Percentiles rank a stretch among this genome's conserved stretches.
Conservation (phyloP, 2,329 filamentous ascomycete genomes). For the Cordyceps pruinosa region DNA sequence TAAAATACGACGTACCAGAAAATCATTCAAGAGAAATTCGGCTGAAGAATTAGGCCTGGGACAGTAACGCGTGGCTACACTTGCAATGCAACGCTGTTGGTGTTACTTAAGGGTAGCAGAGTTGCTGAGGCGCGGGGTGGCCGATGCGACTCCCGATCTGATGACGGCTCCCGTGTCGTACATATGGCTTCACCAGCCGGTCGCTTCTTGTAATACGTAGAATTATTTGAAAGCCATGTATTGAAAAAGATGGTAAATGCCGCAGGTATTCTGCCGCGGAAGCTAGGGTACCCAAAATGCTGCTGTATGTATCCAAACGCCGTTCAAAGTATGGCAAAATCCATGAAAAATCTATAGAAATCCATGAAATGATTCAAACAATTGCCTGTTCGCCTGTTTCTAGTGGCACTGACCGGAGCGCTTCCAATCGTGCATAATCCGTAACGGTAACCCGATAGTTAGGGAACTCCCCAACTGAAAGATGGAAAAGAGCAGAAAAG, state of each 20-base stretch:
- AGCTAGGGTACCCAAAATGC: background rate
- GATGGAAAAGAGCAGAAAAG: too few species aligned
- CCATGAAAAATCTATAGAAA: background rate
- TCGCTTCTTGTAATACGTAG: too few species aligned
- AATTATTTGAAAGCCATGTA: too few species aligned
- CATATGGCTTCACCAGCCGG: too few species aligned
- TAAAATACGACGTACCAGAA: too few species aligned
- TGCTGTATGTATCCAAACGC: conserved; percentile 1
- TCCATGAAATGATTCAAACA: background rate
- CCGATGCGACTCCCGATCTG: background rate
- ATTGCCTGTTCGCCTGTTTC: background rate
- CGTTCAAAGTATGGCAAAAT: background rate
- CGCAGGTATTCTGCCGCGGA: background rate
- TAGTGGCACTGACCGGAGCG: conserved; percentile 6
- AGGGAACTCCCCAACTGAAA: background rate
- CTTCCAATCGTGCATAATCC: conserved; percentile 6
- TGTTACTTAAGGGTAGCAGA: background rate
- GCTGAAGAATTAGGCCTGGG: too few species aligned
- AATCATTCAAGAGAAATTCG: too few species aligned
- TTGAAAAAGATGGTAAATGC: too few species aligned
- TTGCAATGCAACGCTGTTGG: background rate
- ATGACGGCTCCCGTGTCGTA: background rate
- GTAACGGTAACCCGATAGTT: background rate
- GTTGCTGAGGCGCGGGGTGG: background rate
- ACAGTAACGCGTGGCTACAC: background rate